phyloP scores from a whole-genome alignment of 257 asterid genomes.

The Nicotiana paniculata region DNA sequence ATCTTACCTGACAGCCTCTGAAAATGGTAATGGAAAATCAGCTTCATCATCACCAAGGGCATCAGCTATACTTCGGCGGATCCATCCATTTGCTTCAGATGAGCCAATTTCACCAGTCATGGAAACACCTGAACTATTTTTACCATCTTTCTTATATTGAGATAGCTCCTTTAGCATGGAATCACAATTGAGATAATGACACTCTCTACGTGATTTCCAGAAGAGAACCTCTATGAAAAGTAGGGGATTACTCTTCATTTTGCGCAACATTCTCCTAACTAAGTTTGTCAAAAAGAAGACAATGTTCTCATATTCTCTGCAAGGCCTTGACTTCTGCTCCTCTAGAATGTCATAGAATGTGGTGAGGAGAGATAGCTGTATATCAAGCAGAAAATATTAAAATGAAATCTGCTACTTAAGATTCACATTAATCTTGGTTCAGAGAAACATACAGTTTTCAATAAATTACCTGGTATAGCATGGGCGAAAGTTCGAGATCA shows the following conservation, averaged over 20 bases:
- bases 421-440: not conserved
- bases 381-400: slow-evolving; percentile 21
- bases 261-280: slow-evolving; percentile 78
- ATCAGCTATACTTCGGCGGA: slow-evolving; percentile 78
- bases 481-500: slow-evolving; percentile 84
- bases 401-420: slow-evolving; percentile 9
- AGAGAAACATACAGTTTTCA: not conserved
- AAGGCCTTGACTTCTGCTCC: slow-evolving; percentile 82
- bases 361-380: slow-evolving; percentile 72
- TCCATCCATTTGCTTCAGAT: slow-evolving; percentile 48
- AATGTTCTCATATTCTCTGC: slow-evolving; percentile 66
- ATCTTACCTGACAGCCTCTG: slow-evolving; percentile 13
- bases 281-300: slow-evolving; percentile 64
- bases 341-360: slow-evolving; percentile 77
- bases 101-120: slow-evolving; percentile 37
- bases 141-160: slow-evolving; percentile 27
- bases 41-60: slow-evolving; percentile 94
- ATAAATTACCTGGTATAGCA: slow-evolving; percentile 83
- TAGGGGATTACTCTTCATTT: slow-evolving; percentile 80
- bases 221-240: slow-evolving; percentile 81
- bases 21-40: slow-evolving; percentile 32
- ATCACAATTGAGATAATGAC: slow-evolving; percentile 73
- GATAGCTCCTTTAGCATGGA: slow-evolving; percentile 68
- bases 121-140: slow-evolving; percentile 27
- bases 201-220: slow-evolving; percentile 73